Percentiles rank a stretch among this genome's conserved stretches.
Evolutionary conservation across 1,284 basidiomycete genomes (phyloP).

Genomic region (Fomitopsis pinicola): DNA sequence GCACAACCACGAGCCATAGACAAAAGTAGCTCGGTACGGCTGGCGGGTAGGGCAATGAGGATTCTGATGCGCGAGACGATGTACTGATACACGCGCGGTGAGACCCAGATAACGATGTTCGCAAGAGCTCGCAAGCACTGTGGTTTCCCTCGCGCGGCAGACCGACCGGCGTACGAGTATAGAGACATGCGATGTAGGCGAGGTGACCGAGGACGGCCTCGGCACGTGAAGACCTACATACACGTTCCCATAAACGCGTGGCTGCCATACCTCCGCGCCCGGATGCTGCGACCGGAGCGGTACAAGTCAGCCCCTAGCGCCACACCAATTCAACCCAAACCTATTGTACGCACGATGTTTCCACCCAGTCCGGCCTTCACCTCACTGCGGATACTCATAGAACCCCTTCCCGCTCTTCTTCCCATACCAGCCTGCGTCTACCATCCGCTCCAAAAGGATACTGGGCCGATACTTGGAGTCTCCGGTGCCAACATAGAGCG

Average conservation of each 20-base stretch:
- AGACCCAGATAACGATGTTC: neutral
- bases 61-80: neutral
- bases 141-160: too few relatives aligned
- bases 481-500: conserved; percentile 82
- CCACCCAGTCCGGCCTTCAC: neutral
- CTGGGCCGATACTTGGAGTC: conserved; percentile 98
- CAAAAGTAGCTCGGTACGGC: neutral
- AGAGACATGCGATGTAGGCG: neutral
- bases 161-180: neutral
- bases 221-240: conserved; percentile 1
- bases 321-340: neutral
- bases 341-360: neutral
- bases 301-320: neutral
- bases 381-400: conserved; percentile 60
- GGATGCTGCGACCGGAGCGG: neutral
- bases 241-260: neutral
- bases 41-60: neutral
- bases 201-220: neutral
- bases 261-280: neutral
- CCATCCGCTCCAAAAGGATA: conserved; percentile 89
- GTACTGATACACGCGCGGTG: neutral
- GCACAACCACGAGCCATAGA: neutral
- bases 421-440: conserved; percentile 95
- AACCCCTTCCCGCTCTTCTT: conserved; percentile 89
- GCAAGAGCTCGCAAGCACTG: neutral